Percentiles rank a stretch among this genome's conserved stretches.
Conservation (phyloP, 1,284 basidiomycete species). For the Thecaphora thlaspeos region DNA sequence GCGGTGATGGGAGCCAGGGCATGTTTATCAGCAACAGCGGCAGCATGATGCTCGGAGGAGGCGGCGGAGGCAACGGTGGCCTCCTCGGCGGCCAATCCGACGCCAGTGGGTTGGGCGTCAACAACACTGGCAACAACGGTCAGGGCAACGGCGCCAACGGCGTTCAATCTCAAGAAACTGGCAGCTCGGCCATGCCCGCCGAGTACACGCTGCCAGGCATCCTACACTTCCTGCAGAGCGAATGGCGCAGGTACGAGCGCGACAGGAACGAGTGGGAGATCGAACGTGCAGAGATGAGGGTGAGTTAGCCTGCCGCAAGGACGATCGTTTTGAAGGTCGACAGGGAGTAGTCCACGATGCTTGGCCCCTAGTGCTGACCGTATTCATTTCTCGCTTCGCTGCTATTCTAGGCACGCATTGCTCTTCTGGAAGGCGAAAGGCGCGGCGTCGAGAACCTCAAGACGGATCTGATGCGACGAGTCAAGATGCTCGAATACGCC, state of each 20-base stretch:
- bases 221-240: slow-evolving; percentile 93
- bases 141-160: slow-evolving; percentile 34
- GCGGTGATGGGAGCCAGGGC: background rate
- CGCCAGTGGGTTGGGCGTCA: slow-evolving; percentile 5
- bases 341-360: background rate
- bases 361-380: no score
- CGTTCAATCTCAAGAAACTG: slow-evolving; percentile 28
- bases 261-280: slow-evolving; percentile 99
- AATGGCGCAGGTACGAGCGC: slow-evolving; percentile 87
- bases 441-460: slow-evolving; percentile 95
- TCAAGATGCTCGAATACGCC: slow-evolving; percentile 93
- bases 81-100: slow-evolving; percentile 8
- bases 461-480: slow-evolving; percentile 88
- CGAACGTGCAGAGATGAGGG: slow-evolving; percentile 97
- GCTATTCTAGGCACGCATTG: slow-evolving; percentile 84
- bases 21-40: slow-evolving; percentile 35
- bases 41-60: slow-evolving; percentile 28
- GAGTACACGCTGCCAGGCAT: slow-evolving; percentile 79
- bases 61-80: slow-evolving; percentile 17
- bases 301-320: no score
- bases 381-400: no score
- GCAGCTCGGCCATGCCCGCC: slow-evolving; percentile 21
- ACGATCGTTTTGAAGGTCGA: background rate
- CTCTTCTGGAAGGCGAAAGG: slow-evolving; percentile 93
- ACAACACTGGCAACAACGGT: slow-evolving; percentile 25